phyloP scores from a whole-genome alignment of 208 protist species.

The Naegleria fowleri region DNA sequence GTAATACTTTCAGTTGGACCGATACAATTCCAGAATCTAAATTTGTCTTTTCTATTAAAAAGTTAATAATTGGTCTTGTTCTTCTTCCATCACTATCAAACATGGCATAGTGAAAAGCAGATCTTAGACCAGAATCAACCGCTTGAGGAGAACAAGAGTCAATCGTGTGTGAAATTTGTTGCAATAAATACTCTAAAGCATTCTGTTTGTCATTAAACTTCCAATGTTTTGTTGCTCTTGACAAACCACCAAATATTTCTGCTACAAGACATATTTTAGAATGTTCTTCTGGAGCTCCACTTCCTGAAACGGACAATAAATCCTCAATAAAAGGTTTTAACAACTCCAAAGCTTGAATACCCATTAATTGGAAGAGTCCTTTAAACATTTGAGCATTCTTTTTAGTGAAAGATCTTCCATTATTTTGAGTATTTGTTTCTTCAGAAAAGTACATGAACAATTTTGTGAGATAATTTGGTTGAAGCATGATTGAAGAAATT shows the following conservation, averaged over 20 bases:
- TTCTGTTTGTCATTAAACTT: neutral
- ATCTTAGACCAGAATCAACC: neutral
- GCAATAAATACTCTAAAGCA: neutral
- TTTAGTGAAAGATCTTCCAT: neutral
- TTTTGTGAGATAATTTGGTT: neutral
- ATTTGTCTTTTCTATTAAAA: neutral
- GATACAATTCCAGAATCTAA: neutral
- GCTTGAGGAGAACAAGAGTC: neutral
- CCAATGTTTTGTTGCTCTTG: conserved; percentile 15
- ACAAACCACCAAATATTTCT: conserved; percentile 1
- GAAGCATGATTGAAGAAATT: neutral
- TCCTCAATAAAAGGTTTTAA: neutral
- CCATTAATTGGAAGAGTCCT: conserved; percentile 26
- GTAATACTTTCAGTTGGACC: neutral
- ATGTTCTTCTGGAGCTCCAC: neutral
- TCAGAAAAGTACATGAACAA: neutral
- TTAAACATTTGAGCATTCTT: conserved; percentile 11
- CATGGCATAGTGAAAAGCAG: neutral
- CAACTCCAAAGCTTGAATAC: neutral
- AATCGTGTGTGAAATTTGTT: neutral
- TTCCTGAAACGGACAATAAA: neutral
- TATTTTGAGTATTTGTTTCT: neutral
- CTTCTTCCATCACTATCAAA: conserved; percentile 14
- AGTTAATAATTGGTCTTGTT: neutral
- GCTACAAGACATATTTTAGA: neutral